Conservation (phyloP, 2,329 filamentous ascomycete genomes). For the Fusarium sp. region DNA sequence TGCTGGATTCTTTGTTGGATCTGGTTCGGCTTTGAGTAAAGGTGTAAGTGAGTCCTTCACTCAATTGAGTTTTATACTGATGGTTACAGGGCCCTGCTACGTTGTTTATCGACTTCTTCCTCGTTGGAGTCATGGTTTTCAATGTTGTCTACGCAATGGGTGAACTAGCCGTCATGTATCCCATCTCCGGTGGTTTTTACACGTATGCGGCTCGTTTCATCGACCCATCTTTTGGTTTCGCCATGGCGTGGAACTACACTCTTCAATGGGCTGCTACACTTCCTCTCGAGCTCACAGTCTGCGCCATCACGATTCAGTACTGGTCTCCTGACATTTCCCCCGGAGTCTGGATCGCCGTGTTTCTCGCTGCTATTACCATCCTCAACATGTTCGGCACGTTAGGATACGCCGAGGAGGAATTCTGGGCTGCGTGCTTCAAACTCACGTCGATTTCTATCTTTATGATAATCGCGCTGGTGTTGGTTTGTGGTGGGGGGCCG, state of each 20-base stretch:
- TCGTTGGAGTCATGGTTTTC: conserved; percentile 70
- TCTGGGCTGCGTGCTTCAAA: conserved; percentile 64
- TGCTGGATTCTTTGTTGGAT: conserved; percentile 71
- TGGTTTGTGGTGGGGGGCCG: conserved; percentile 67
- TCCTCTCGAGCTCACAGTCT: conserved; percentile 54
- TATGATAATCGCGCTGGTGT: conserved; percentile 69
- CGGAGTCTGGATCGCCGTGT: conserved; percentile 55
- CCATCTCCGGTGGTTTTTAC: conserved; percentile 68
- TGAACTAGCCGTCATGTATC: conserved; percentile 69
- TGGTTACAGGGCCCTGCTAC: conserved; percentile 51
- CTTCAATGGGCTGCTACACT: conserved; percentile 56
- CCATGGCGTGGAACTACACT: conserved; percentile 61
- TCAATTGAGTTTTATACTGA: neutral
- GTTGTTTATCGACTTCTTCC: conserved; percentile 61
- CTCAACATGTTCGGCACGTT: conserved; percentile 67
- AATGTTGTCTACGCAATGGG: conserved; percentile 69
- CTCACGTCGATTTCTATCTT: conserved; percentile 67
- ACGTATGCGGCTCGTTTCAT: conserved; percentile 55
- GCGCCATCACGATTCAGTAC: conserved; percentile 55
- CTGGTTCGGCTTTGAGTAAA: conserved; percentile 60
- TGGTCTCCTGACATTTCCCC: conserved; percentile 52
- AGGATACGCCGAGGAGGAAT: conserved; percentile 66
- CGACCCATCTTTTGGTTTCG: conserved; percentile 66
- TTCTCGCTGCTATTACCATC: conserved; percentile 59
- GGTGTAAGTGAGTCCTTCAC: conserved; percentile 45